Evolutionary conservation across 306 rosid species (phyloP), one percentile per base, ranked within the genome.

Genomic region (Ceratonia siliqua): DNA sequence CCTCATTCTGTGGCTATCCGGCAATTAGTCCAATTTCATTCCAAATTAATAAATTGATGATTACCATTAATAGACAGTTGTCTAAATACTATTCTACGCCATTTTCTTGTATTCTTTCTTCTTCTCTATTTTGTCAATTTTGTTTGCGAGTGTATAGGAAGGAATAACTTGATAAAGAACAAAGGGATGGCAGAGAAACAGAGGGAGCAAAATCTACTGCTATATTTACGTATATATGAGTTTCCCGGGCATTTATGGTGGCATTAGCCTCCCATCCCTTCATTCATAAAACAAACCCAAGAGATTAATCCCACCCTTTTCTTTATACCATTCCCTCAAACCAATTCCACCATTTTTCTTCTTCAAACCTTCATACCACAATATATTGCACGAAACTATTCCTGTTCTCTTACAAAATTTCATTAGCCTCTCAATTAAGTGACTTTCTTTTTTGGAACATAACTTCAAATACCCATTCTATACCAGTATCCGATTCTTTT

Each of bases 241-340:
- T 80, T 79, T 72, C 42, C 70, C 76, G 48, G 53, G 52, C 75
- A 42, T 49, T 74, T 77, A 42, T 79, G 76, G 30, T 13, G 61
- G 73, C 57, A 43, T 72, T 79, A 67, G 43, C 78, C 79, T 78
- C 81, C 21, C 81, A 78, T 57, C 89, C 87, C 75, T 76, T 75
- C 78, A 79, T 85, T 69, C 81, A 71, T 52, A 68, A 70, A 76
- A 64, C 78, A 63, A 62, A 52, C 82, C 69, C 61, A 48, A 74
- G 81, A 52, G 65, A 55, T 66, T 74, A 32, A 62, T 32, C 35
- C 56, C 7, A 5, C 4, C 6, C 17, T 70, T 39, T 59, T 36
- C 39, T 53, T 38, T 46, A 11, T 32, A 32, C 79, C 62, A 62
- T 41, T 67, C 56, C 54, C n/a, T 7, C 32, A 49, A 22, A 27